These are phyloP conservation scores for Chrysophaeum taylorii DNA, from an alignment of 352 stramenopile species.

Conservation along the genomic window DNA sequence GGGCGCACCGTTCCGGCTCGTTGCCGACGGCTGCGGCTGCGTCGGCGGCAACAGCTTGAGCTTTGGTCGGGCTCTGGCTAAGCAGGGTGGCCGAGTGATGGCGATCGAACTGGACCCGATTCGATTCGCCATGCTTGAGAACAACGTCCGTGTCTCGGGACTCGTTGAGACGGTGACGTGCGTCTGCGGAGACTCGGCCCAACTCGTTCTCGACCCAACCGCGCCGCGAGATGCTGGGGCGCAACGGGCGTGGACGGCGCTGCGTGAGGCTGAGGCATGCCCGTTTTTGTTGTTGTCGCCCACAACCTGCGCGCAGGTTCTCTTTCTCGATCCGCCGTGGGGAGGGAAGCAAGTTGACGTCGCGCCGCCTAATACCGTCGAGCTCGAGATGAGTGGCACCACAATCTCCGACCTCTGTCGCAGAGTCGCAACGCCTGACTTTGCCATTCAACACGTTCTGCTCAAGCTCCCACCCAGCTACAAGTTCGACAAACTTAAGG, in stretches of 20 bases:
- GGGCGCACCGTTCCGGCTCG: neutral
- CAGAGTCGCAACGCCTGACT: neutral
- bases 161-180: neutral
- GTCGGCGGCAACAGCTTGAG: neutral
- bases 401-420: neutral
- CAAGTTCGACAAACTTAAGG: neutral
- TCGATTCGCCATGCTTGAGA: neutral
- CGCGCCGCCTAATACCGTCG: neutral
- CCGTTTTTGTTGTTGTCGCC: too few relatives aligned
- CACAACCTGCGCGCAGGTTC: neutral
- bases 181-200: neutral
- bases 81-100: neutral
- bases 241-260: too few relatives aligned
- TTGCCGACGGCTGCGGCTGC: conserved; percentile 8
- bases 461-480: conserved; percentile 9
- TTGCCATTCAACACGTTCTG: neutral
- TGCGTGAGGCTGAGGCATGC: neutral
- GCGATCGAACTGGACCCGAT: neutral
- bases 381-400: neutral
- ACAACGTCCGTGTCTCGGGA: neutral
- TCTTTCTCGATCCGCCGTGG: conserved; percentile 8
- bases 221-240: too few relatives aligned
- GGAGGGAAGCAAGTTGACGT: neutral
- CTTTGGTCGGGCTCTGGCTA: neutral
- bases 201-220: too few relatives aligned